Percentiles rank a stretch among this genome's conserved stretches.
These are phyloP conservation scores for Odontarrhena argentea DNA, from an alignment of 345 rosid species.

Conservation along the genomic window DNA sequence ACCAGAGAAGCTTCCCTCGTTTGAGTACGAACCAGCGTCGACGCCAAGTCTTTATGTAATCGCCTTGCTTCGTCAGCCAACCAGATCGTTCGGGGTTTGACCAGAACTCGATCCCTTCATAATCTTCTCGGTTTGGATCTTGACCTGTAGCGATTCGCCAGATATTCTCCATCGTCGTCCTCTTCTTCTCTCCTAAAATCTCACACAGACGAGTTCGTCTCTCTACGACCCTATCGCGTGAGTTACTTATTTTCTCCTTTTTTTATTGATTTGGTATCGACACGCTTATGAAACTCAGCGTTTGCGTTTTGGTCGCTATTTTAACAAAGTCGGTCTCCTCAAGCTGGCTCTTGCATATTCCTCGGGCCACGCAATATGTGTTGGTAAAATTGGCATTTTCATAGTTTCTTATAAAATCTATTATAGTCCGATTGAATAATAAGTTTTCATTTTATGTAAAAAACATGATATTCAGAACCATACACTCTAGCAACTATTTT, in stretches of 20 bases:
- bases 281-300: conserved; percentile 13
- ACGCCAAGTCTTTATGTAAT: conserved; percentile 86
- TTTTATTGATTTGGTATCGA: conserved; percentile 10
- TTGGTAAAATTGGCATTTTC: neutral
- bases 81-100: conserved; percentile 72
- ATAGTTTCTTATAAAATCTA: too few relatives aligned
- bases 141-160: conserved; percentile 75
- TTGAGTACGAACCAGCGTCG: conserved; percentile 86
- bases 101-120: conserved; percentile 73
- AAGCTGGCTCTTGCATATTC: neutral
- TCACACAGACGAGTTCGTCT: conserved; percentile 15
- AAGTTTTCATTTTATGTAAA: neutral
- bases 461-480: neutral
- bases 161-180: conserved; percentile 53
- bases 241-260: neutral
- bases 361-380: conserved; percentile 21
- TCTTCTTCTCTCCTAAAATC: conserved; percentile 27
- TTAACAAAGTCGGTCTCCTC: conserved; percentile 21
- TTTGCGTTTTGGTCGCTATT: conserved; percentile 30
- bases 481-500: neutral
- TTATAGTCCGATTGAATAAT: too few relatives aligned
- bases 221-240: conserved; percentile 10
- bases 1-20: conserved; percentile 84
- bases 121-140: conserved; percentile 67
- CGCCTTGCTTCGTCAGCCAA: conserved; percentile 81